Evolutionary conservation across 495 filamentous ascomycete species (phyloP), one percentile per base, ranked within the genome.

Genomic region (Aspergillus sparsus): DNA sequence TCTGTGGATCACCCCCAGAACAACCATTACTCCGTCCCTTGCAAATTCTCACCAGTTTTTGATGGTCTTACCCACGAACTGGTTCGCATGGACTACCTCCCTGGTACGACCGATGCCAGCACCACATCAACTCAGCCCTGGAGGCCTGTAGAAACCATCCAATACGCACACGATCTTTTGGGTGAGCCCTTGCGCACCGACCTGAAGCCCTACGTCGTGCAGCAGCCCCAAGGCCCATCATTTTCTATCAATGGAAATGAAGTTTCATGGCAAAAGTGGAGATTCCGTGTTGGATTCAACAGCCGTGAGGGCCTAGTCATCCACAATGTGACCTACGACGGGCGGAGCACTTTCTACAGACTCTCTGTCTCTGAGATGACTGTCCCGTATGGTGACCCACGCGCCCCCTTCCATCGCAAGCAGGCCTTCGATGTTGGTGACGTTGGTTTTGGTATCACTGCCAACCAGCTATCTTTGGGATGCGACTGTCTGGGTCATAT

Each of bases 11-110:
- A 79, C 45, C 71, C 75, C 2, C 69, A 77, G 52, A 73, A 76
- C 61, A 93, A 92, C 67, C 88, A 93, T 63, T 96, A 96, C 70
- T 85, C 89, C 0, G 80, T 89, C 36, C 91, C 91, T 0, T 80
- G 92, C 51, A 81, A 86, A 36, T 88, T 94, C 63, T 92, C 87
- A 6, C 90, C 91, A 0, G 89, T 94, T 16, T 78, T 96, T 42
- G 84, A 86, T 65, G 83, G 82, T 0, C 77, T 81, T 31, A 85
- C 82, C 1, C 80, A 80, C 68, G 80, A 87, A 53, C 81, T 96
- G 5, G 83, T 81, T 37, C 77, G 80, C 9, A 82, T 83, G 66
- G 80, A 82, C 58, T 75, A 76, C 31, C 71, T 82, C 5, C 77
- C 80, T 5, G 69, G 68, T 16, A 76, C 75, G 1, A 60, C 59